Evolutionary conservation across 257 asterid genomes (phyloP), one percentile per base, ranked within the genome.

Genomic region (Gentiana straminea): DNA sequence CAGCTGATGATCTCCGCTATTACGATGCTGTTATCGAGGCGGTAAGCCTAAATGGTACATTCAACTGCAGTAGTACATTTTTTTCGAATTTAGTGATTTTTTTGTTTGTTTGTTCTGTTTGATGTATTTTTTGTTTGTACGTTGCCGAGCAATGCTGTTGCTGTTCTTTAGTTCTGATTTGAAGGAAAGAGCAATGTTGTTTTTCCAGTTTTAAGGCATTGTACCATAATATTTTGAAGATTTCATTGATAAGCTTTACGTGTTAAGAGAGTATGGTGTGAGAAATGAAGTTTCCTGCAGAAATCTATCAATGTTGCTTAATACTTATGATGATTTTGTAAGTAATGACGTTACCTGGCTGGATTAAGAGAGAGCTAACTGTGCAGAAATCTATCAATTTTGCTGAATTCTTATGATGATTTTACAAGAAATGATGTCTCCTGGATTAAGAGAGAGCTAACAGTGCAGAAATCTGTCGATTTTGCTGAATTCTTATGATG

Each of bases 11-110:
- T 48, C 73, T 79, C 57, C 70, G 75, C 52, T 79, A 63, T 59
- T 77, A 58, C 69, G 91, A 82, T 52, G 91, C 84, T 34, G 68
- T 70, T 55, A 64, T 82, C 58, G 86, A 82, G 5, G 81, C 55
- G 33, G 86, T 79, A 74, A 58, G 73, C 51, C 32, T 2, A 24
- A 13, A 24, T 24, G 24, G 24, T 24, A 24, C 24, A 24, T 24
- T 24, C 24, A 24, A 24, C 24, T 24, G 24, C 24, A 35, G 15
- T n/a, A 48, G 7, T 24, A 13, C 13, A 33, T 33, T 49, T 34
- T 64, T 1, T 55, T 13, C 8, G 1, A 12, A 4, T 32, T 53
- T 10, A 2, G 0, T 49, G 38, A 39, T 32, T 11, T 11, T 33
- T 52, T 11, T 12, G 10, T 4, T 51, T 37, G 3, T 52, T 43